Evolutionary conservation across 352 stramenopile genomes (phyloP).

Genomic region (Phytophthora nicotianae): DNA sequence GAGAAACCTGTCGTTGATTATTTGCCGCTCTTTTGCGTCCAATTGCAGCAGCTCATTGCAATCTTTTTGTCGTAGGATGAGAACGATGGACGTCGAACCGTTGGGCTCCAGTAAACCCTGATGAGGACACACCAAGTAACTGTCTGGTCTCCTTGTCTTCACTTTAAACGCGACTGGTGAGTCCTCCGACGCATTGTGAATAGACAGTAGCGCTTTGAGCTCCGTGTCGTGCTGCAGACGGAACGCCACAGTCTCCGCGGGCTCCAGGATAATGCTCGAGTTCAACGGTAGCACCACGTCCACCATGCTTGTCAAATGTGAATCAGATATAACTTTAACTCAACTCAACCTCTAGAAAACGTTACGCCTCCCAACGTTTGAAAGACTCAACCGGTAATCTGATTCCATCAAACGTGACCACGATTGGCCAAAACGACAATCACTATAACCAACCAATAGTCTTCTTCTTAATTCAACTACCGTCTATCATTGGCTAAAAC

Average conservation of each 20-base stretch:
- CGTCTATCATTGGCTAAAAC: neutral
- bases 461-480: neutral
- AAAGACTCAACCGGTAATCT: no score
- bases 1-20: slow-evolving; percentile 4
- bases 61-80: slow-evolving; percentile 4
- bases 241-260: slow-evolving; percentile 5
- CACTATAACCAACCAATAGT: no score
- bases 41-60: slow-evolving; percentile 3
- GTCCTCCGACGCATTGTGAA: neutral
- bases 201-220: neutral
- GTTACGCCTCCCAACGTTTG: no score
- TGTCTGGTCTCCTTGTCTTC: neutral
- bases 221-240: neutral
- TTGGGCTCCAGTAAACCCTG: slow-evolving; percentile 5
- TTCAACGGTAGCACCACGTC: slow-evolving; percentile 2
- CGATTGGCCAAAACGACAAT: no score
- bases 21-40: neutral
- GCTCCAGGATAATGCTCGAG: no score
- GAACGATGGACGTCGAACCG: neutral
- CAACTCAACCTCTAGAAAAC: no score
- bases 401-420: no score
- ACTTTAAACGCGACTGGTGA: slow-evolving; percentile 1
- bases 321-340: neutral
- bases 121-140: slow-evolving; percentile 8
- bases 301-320: neutral